Percentiles rank a stretch among this genome's conserved stretches.
phyloP scores from a whole-genome alignment of 257 asterid species.

The Nyctanthes arbortristis region DNA sequence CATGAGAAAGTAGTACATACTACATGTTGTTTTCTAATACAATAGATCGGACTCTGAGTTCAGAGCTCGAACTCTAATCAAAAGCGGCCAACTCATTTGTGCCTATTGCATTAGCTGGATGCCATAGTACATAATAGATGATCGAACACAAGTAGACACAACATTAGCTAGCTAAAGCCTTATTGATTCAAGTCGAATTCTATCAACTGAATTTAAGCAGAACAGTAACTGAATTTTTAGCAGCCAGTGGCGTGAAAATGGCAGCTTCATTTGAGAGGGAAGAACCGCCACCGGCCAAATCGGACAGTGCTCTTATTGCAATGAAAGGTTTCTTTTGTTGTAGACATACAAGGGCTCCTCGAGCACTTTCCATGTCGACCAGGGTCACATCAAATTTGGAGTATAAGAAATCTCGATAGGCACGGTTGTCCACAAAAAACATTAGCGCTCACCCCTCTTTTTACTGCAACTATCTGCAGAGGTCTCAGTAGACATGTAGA shows the following conservation, averaged over 20 bases:
- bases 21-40: no score
- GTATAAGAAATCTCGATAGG: slow-evolving; percentile 25
- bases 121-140: no score
- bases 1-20: no score
- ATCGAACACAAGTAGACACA: no score
- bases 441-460: slow-evolving; percentile 29
- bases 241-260: slow-evolving; percentile 27
- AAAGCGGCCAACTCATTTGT: no score
- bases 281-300: slow-evolving; percentile 36
- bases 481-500: slow-evolving; percentile 24
- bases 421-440: slow-evolving; percentile 28
- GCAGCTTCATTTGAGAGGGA: slow-evolving; percentile 25
- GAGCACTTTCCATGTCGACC: slow-evolving; percentile 37
- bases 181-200: neutral
- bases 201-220: slow-evolving; percentile 4
- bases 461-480: slow-evolving; percentile 17
- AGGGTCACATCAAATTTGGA: slow-evolving; percentile 32
- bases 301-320: slow-evolving; percentile 27
- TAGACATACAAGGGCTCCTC: slow-evolving; percentile 28
- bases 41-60: no score
- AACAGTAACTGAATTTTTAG: slow-evolving; percentile 24
- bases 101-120: no score
- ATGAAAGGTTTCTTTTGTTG: slow-evolving; percentile 29
- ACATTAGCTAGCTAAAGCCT: no score
- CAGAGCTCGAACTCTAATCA: no score